Base-by-base conservation (phyloP, 306 rosid genomes). In the Aeschynomene evenia region DNA sequence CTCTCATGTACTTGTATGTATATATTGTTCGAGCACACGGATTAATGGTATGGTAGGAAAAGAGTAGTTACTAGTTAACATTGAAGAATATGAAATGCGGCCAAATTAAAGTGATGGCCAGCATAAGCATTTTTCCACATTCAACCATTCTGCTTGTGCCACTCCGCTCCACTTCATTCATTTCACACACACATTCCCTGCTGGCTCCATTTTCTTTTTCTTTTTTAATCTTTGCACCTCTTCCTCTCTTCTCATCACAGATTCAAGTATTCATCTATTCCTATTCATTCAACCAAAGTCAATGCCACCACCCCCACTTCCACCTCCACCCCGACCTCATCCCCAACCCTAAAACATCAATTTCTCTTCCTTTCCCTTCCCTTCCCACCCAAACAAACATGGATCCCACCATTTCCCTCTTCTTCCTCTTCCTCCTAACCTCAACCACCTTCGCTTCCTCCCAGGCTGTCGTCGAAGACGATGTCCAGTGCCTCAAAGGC, bases 401-500 rank as follows among this genome's bases (percentile, higher is more conserved):
- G 68, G 43, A 61, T 71, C 77, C 4, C 59, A 28, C 7, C 18
- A 45, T 2, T 2, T 5, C 6, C 29, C 48, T 52, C 31, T 28
- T 53, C 0, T 20, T 24, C 28, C 55, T 79, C n/a, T n/a, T 58
- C 13, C 34, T 80, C n/a, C 68, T 59, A 0, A n/a, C 2, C 70
- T 1, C 63, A n/a, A 5, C 21, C 51, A 4, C 51, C 18, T 11
- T 67, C 33, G 20, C 20, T 57, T 71, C 78, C 2, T 73, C 75
- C 2, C 84, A 52, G 72, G 82, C 3, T 2, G 77, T 8, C 1
- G 82, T 62, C 7, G 92, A 86, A 45, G 92, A 88, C 55, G 85
- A 83, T 26, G 73, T 94, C 16, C 70, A 11, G 63, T 94, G 98
- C 20, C 89, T 94, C 11, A 33, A 36, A 24, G 95, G 90, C 1